A percentile compares a stretch with the other conserved stretches of the same genome.
Conservation (phyloP, 331 rosid species). For the Saraca asoca region DNA sequence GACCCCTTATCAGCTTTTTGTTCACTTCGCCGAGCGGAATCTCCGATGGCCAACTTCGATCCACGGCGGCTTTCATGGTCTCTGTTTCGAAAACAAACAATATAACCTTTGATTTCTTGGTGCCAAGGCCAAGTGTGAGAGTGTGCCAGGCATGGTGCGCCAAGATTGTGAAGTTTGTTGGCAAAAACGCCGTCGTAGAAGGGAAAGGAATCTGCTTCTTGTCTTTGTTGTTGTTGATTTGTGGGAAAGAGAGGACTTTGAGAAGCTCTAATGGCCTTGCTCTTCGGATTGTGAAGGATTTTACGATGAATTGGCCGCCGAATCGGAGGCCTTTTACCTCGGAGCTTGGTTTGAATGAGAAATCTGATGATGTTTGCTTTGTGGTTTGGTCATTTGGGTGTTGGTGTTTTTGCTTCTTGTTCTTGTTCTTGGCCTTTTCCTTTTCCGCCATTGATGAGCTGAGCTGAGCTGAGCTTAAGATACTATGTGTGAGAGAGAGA, state of each 20-base stretch:
- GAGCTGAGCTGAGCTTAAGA: too few relatives aligned
- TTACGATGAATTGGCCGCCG: constrained; percentile 91
- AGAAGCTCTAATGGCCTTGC: constrained; percentile 77
- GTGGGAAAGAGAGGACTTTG: constrained; percentile 68
- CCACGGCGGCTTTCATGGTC: constrained; percentile 56
- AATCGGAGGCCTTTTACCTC: constrained; percentile 94
- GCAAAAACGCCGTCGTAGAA: constrained; percentile 78
- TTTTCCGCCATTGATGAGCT: too few relatives aligned
- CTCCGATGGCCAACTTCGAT: constrained; percentile 77
- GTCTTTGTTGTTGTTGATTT: constrained; percentile 34
- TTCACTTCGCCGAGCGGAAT: constrained; percentile 91
- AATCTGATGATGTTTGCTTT: constrained; percentile 61
- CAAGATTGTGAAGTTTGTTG: constrained; percentile 91
- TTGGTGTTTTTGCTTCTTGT: constrained; percentile 86
- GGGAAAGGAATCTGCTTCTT: constrained; percentile 61
- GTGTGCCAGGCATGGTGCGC: constrained; percentile 99
- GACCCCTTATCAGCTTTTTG: constrained; percentile 74
- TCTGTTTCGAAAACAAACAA: constrained; percentile 80
- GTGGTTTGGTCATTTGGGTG: constrained; percentile 80
- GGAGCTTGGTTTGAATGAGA: constrained; percentile 82
- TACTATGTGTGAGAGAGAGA: too few relatives aligned
- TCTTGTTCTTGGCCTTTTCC: constrained; percentile 56
- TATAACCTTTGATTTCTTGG: constrained; percentile 79
- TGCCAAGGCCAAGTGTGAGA: constrained; percentile 91
- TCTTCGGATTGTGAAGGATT: constrained; percentile 86